A percentile compares a stretch with the other conserved stretches of the same genome.
phyloP scores from a whole-genome alignment of 345 rosid genomes.

The Hibiscus trionum region DNA sequence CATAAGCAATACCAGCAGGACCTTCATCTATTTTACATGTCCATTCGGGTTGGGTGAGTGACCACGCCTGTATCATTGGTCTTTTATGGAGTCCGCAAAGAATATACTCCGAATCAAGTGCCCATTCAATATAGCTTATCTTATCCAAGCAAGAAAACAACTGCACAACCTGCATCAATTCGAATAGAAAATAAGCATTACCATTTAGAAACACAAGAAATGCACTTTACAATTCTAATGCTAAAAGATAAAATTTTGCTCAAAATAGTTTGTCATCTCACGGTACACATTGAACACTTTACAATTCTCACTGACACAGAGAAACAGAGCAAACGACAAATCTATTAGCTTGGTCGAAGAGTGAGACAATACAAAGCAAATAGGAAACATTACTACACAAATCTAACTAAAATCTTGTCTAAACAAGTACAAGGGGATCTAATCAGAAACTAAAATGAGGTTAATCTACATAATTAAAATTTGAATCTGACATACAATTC shows the following conservation, averaged over 20 bases:
- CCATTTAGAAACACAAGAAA: not conserved
- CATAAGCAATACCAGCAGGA: conserved; percentile 90
- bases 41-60: conserved; percentile 88
- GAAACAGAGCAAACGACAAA: not conserved
- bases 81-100: conserved; percentile 85
- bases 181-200: not conserved
- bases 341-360: not conserved
- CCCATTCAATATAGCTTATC: conserved; percentile 96
- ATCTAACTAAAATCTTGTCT: not conserved
- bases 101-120: conserved; percentile 86
- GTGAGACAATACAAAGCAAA: not conserved
- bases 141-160: conserved; percentile 95
- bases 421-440: not conserved
- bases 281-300: not conserved
- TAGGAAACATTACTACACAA: not conserved
- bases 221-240: not conserved
- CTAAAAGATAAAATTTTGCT: not conserved
- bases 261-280: not conserved
- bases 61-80: conserved; percentile 97
- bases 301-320: not conserved
- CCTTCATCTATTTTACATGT: conserved; percentile 98
- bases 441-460: not conserved
- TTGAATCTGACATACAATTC: not conserved
- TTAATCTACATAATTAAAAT: not conserved
- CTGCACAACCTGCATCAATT: conserved; percentile 76